Conservation (phyloP, 23 red algal species). For the Gracilaria gracilis region DNA sequence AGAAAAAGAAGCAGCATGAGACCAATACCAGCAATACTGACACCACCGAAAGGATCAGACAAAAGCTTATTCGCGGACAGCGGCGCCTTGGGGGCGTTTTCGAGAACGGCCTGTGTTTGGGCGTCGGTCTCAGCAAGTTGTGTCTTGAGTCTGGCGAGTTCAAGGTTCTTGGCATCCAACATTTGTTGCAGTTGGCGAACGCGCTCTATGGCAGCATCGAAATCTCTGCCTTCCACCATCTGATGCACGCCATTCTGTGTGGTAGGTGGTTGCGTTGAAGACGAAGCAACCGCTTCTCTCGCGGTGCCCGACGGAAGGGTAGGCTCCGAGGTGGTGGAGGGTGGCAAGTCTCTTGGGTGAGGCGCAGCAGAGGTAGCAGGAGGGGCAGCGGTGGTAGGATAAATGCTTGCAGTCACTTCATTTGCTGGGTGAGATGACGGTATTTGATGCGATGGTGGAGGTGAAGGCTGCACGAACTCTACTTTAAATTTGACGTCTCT, state of each 20-base stretch:
- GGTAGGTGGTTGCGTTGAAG: conserved; percentile 1
- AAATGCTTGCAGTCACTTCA: background rate
- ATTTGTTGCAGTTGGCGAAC: conserved; percentile 48
- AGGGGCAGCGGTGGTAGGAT: background rate
- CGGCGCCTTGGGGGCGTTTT: conserved; percentile 59
- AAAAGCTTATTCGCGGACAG: conserved; percentile 36
- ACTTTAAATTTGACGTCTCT: conserved; percentile 50
- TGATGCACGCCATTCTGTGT: conserved; percentile 12
- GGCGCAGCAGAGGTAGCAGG: conserved; percentile 9
- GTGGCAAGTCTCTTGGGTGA: conserved; percentile 27
- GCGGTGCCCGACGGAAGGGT: background rate
- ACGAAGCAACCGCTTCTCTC: background rate
- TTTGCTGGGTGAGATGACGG: background rate
- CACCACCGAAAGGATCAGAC: conserved; percentile 66
- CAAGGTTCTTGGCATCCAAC: conserved; percentile 51
- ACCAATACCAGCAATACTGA: conserved; percentile 60
- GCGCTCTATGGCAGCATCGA: conserved; percentile 66
- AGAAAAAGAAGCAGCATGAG: conserved; percentile 62
- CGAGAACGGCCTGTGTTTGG: conserved; percentile 46
- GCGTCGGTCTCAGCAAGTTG: conserved; percentile 68
- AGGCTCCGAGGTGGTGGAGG: background rate
- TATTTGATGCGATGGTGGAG: background rate
- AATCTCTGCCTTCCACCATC: conserved; percentile 18
- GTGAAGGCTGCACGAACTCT: background rate
- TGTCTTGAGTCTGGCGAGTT: conserved; percentile 54